phyloP scores from a whole-genome alignment of 345 rosid genomes.

The Euphorbia pulcherrima region DNA sequence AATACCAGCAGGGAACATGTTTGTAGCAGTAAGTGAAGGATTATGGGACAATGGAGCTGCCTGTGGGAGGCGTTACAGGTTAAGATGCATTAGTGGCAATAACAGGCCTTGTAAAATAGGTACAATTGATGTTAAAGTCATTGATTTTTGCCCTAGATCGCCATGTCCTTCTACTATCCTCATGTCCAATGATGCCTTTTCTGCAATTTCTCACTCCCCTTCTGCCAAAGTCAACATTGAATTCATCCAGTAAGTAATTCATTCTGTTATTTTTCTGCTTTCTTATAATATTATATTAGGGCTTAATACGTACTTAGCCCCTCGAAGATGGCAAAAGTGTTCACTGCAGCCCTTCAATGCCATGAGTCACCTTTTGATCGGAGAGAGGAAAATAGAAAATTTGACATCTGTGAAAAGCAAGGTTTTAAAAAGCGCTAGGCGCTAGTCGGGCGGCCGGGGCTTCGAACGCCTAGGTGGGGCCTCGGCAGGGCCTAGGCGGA shows the following conservation, averaged over 20 bases:
- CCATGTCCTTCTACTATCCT: slow-evolving; percentile 36
- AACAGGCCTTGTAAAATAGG: slow-evolving; percentile 27
- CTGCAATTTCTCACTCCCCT: slow-evolving; percentile 14
- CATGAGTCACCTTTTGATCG: too few species aligned
- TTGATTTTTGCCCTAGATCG: slow-evolving; percentile 30
- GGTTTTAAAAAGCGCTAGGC: too few species aligned
- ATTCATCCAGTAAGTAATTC: slow-evolving; percentile 25
- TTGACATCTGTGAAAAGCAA: too few species aligned
- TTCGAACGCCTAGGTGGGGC: too few species aligned
- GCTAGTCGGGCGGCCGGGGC: too few species aligned
- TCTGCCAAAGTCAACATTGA: slow-evolving; percentile 30
- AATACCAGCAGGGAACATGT: slow-evolving; percentile 26
- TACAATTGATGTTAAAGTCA: slow-evolving; percentile 33
- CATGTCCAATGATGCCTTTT: slow-evolving; percentile 28
- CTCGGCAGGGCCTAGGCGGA: too few species aligned
- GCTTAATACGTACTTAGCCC: too few species aligned
- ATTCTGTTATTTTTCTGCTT: neutral
- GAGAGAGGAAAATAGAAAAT: too few species aligned
- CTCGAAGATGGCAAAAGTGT: too few species aligned
- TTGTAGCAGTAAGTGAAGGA: slow-evolving; percentile 31
- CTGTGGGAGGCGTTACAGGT: slow-evolving; percentile 28
- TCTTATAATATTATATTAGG: too few species aligned
- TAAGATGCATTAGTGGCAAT: slow-evolving; percentile 32
- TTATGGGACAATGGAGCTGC: slow-evolving; percentile 42
- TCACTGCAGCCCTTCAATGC: too few species aligned